Evolutionary conservation across 2,329 filamentous ascomycete genomes (phyloP).

Genomic region (Clarireedia sp.): DNA sequence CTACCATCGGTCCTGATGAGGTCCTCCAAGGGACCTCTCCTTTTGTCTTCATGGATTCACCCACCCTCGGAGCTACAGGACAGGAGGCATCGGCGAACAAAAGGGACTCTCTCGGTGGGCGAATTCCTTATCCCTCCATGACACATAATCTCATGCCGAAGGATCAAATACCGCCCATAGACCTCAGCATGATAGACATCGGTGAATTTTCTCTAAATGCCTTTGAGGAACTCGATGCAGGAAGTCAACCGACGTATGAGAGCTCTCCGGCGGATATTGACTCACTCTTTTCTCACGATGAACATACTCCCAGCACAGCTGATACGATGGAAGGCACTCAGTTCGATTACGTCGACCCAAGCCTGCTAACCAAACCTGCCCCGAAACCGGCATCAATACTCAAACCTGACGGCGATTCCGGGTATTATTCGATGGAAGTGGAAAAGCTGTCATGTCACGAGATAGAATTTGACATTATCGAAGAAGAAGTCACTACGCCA

Average conservation of each 20-base stretch:
- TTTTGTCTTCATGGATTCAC: neutral
- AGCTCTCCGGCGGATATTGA: neutral
- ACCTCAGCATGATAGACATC: neutral
- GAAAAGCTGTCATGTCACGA: neutral
- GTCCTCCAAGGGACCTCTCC: neutral
- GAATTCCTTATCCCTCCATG: neutral
- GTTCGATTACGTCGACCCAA: neutral
- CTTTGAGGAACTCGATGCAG: neutral
- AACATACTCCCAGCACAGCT: neutral
- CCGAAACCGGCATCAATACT: neutral
- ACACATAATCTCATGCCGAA: neutral
- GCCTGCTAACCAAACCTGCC: neutral
- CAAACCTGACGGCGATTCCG: slow-evolving; percentile 2
- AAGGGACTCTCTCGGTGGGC: neutral
- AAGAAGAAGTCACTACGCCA: neutral
- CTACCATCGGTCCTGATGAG: neutral
- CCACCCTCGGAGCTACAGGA: neutral
- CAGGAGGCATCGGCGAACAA: neutral
- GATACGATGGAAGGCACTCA: neutral
- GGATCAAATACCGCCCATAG: neutral
- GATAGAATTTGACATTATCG: neutral
- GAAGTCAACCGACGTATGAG: neutral
- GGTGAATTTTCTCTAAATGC: neutral
- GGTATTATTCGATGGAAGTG: slow-evolving; percentile 3
- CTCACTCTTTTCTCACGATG: neutral